Evolutionary conservation across 495 filamentous ascomycete species (phyloP), one percentile per base, ranked within the genome.

Genomic region (Polyplosphaeria fusca): DNA sequence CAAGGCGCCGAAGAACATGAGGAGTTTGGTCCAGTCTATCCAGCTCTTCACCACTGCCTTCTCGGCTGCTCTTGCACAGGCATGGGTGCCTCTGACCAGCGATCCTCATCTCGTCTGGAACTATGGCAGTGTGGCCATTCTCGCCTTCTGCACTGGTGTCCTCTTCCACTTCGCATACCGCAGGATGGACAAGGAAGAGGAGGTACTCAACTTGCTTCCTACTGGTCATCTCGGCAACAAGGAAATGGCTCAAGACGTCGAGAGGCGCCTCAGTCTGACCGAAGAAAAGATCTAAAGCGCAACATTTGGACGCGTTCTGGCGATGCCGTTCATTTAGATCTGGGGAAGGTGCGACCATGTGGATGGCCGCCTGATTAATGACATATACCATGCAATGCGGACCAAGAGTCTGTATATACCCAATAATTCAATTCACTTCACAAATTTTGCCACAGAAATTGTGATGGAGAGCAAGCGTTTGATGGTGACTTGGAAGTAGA

Each of bases 91-190:
- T 13, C 58, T 66, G 3, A n/a, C 45, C 0, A 27, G 37, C 1
- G 45, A 65, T 25, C 62, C 62, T 9, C 24, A 47, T 18, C 55
- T 65, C 73, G 52, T 65, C 13, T 78, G 76, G 74, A 80, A 88
- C 67, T 89, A 90, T 67, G 76, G 72, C 4, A 61, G 78, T 1
- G 77, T 86, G 24, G 85, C 82, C 9, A 76, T 87, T 26, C 65
- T 88, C 14, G 78, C 85, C 2, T 77, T 79, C 48, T 40, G 84
- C 4, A 83, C 79, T n/a, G 78, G 77, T 4, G 52, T 75, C 27
- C 70, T 75, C 4, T 90, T 91, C 73, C 88, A 80, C 78, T 47
- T 80, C 40, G 75, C 71, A 54, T 85, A 83, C 66, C 70, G 79
- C 14, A 67, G 73, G 40, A 64, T 86, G 2, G 86, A 91, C 61